These are phyloP conservation scores for Blastocystis sp. DNA, from an alignment of 352 stramenopile genomes.

Conservation along the genomic window DNA sequence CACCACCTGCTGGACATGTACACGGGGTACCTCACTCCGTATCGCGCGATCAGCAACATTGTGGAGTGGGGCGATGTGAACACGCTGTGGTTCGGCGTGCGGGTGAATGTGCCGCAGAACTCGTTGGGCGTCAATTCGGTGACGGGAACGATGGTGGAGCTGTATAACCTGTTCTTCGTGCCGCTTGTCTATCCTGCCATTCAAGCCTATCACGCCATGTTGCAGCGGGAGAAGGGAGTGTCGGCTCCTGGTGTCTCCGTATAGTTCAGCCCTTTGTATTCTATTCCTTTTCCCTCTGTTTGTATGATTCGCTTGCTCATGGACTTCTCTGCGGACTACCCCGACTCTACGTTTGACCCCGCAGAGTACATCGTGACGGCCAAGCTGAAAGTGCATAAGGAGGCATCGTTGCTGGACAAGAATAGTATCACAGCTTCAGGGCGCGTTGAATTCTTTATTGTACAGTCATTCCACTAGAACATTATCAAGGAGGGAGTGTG, in stretches of 20 bases:
- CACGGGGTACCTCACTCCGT: slow-evolving; percentile 6
- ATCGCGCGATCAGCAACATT: slow-evolving; percentile 35
- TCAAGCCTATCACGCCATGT: slow-evolving; percentile 11
- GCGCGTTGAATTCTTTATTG: background rate
- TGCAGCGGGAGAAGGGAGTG: slow-evolving; percentile 12
- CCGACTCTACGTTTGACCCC: background rate
- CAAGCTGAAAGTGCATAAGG: slow-evolving; percentile 51
- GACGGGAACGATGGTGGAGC: slow-evolving; percentile 43
- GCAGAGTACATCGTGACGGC: slow-evolving; percentile 6
- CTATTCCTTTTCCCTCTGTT: background rate
- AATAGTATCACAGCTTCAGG: slow-evolving; percentile 16
- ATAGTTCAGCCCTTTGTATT: background rate
- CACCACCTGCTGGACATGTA: slow-evolving; percentile 51
- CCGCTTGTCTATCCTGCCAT: slow-evolving; percentile 30
- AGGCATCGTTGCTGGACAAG: slow-evolving; percentile 12
- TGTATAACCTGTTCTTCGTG: slow-evolving; percentile 54
- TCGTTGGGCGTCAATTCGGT: background rate
- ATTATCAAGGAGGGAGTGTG: slow-evolving; percentile 35
- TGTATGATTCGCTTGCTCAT: slow-evolving; percentile 21
- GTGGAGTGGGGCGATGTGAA: slow-evolving; percentile 50
- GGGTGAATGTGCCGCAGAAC: background rate
- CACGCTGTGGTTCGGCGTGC: slow-evolving; percentile 29
- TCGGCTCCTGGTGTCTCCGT: background rate
- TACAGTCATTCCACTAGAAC: background rate
- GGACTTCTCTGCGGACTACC: slow-evolving; percentile 31